Conservation (phyloP, 805 yeast species). For the Candida hispaniensis region DNA sequence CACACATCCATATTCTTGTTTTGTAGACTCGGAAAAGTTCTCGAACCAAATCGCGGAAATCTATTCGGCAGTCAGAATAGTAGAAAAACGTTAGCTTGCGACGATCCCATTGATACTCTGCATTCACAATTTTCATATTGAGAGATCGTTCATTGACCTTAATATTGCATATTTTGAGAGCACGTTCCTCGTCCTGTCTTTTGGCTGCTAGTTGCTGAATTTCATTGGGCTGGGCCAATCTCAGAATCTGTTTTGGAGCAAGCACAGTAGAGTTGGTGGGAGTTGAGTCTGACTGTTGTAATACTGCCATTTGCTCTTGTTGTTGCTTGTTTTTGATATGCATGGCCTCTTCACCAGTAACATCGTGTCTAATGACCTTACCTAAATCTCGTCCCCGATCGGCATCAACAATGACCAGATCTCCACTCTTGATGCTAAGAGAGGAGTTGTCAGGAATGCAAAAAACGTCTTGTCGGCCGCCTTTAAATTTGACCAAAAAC, state of each 20-base stretch:
- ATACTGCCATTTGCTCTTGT: slow-evolving; percentile 60
- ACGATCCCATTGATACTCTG: slow-evolving; percentile 80
- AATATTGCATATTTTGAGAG: slow-evolving; percentile 53
- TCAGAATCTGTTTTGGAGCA: slow-evolving; percentile 56
- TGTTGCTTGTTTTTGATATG: slow-evolving; percentile 53
- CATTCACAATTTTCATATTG: slow-evolving; percentile 56
- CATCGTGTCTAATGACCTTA: slow-evolving; percentile 45
- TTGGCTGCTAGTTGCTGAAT: slow-evolving; percentile 48
- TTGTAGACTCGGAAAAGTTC: slow-evolving; percentile 66
- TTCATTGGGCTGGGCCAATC: slow-evolving; percentile 54
- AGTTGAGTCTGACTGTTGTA: slow-evolving; percentile 26
- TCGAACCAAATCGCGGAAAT: slow-evolving; percentile 65
- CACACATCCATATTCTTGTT: slow-evolving; percentile 84
- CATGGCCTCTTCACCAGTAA: slow-evolving; percentile 57
- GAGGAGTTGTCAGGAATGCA: slow-evolving; percentile 39
- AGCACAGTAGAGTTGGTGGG: slow-evolving; percentile 39
- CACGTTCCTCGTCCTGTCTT: slow-evolving; percentile 57
- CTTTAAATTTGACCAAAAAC: slow-evolving; percentile 53
- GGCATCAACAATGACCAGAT: slow-evolving; percentile 72
- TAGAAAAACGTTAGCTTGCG: slow-evolving; percentile 71
- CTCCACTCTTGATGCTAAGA: slow-evolving; percentile 39
- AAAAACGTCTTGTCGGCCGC: slow-evolving; percentile 70
- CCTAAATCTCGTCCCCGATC: slow-evolving; percentile 76
- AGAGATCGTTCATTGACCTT: slow-evolving; percentile 39
- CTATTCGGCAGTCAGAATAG: slow-evolving; percentile 53